Evolutionary conservation across 2,329 filamentous ascomycete species (phyloP).

Genomic region (Didymella exigua): DNA sequence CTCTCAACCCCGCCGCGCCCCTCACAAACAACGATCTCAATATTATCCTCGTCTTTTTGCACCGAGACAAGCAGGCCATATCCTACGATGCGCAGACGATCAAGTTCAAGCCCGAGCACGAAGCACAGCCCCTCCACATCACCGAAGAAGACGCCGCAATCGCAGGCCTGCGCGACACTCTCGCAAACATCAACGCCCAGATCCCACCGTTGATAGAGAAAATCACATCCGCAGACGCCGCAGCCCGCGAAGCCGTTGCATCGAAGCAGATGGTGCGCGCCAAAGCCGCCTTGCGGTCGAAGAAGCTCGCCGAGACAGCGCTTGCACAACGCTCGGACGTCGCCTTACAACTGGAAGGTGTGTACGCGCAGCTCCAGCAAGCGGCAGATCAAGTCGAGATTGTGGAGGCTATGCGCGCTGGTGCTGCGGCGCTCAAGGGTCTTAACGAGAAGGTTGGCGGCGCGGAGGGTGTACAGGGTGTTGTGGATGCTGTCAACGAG

Average conservation of each 20-base stretch:
- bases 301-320: constrained; percentile 78
- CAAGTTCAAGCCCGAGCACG: constrained; percentile 65
- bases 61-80: constrained; percentile 70
- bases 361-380: constrained; percentile 82
- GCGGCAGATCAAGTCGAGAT: constrained; percentile 84
- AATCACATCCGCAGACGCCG: constrained; percentile 55
- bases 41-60: constrained; percentile 64
- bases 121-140: constrained; percentile 59
- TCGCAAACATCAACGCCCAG: constrained; percentile 68
- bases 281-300: constrained; percentile 77
- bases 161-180: constrained; percentile 77
- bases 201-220: constrained; percentile 67
- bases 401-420: constrained; percentile 80
- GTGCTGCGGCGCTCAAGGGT: constrained; percentile 71
- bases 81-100: constrained; percentile 78
- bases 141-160: constrained; percentile 81
- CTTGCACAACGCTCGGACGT: constrained; percentile 74
- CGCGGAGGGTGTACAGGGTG: constrained; percentile 72
- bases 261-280: constrained; percentile 77
- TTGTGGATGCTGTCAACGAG: constrained; percentile 76
- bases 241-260: constrained; percentile 72
- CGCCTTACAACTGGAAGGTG: constrained; percentile 80
- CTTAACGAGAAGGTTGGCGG: constrained; percentile 82
- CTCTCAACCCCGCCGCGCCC: constrained; percentile 32
- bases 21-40: constrained; percentile 69